Evolutionary conservation across 768 basidiomycete genomes (phyloP).

Genomic region (Termitomyces eurrhizus): DNA sequence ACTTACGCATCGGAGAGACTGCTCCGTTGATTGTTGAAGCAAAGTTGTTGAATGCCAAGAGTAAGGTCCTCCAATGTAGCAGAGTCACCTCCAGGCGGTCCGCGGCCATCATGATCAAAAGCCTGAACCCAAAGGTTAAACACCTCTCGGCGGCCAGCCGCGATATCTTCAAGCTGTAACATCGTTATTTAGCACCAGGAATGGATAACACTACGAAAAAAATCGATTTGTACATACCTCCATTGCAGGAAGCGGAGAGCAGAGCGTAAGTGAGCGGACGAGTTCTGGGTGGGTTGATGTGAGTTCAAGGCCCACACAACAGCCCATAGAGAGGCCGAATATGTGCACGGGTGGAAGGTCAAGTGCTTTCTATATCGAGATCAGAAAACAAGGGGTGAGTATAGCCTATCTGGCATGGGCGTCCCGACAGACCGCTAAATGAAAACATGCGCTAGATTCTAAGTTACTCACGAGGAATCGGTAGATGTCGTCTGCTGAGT

Average conservation of each 20-base stretch:
- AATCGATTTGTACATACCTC: slow-evolving; percentile 19
- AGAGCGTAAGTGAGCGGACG: slow-evolving; percentile 21
- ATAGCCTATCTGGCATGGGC: neutral
- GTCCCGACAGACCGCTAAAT: neutral
- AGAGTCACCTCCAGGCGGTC: slow-evolving; percentile 5
- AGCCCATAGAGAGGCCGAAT: slow-evolving; percentile 24
- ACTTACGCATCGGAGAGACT: slow-evolving; percentile 16
- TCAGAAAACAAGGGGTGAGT: neutral
- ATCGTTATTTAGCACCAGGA: neutral
- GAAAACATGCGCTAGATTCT: neutral
- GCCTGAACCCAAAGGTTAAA: slow-evolving; percentile 17
- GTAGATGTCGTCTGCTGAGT: slow-evolving; percentile 25
- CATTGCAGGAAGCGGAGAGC: slow-evolving; percentile 21
- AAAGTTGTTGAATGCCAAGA: slow-evolving; percentile 17
- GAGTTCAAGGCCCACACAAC: slow-evolving; percentile 22
- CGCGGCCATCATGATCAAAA: slow-evolving; percentile 17
- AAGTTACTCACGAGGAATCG: slow-evolving; percentile 22
- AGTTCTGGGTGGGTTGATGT: slow-evolving; percentile 19
- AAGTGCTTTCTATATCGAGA: slow-evolving; percentile 20
- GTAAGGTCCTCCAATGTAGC: slow-evolving; percentile 14
- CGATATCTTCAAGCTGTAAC: slow-evolving; percentile 18
- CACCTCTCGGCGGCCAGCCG: slow-evolving; percentile 17
- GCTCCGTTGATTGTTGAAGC: slow-evolving; percentile 16
- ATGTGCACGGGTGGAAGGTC: slow-evolving; percentile 24
- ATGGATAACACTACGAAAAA: neutral